Base-by-base conservation (phyloP, 2,329 filamentous ascomycete genomes). In the Pseudocercospora crystallina region DNA sequence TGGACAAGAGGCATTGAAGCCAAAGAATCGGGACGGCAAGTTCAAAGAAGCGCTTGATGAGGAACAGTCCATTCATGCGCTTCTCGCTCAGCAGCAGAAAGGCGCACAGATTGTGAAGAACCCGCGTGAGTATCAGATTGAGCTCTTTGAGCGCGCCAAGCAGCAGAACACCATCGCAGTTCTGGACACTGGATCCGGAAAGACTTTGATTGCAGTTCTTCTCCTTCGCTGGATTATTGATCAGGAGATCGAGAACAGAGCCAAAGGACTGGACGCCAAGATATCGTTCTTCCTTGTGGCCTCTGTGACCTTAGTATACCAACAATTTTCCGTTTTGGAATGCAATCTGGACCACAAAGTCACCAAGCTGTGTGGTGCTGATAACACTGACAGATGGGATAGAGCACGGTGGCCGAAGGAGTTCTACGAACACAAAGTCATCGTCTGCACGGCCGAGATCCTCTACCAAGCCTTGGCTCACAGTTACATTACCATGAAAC, bases 151-250 rank as follows among this genome's bases (percentile, higher is more conserved):
- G 68, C 82, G 82, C 57, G 92, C 94, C 3, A 96, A 94, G 65
- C 66, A 80, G 44, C 81, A 85, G 60, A 99, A 99, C 65, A 87
- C 86, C 7, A 95, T 99, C 60, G 91, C 94, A 1, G 94, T 99
- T 1, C 79, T 97, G 1, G 90, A 95, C 64, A 96, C 92, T n/a
- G 90, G 94, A 10, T 90, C 90, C 3, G 94, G 94, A 2, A 99
- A 99, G 72, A 99, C 94, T 0, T 76, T 96, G n/a, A 96, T 99
- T 61, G 91, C 94, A 0, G 90, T 89, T 1, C 78, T 97, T 2
- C 77, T 99, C 5, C 78, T 97, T 17, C 83, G 85, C 34, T 82
- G 95, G 67, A 79, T 83, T 8, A 78, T 97, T 29, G 83, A 90
- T 34, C 76, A 85, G 52, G 94, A 99, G 67, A 72, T 96, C 1